Evolutionary conservation across 495 filamentous ascomycete genomes (phyloP).

Genomic region (Hypoxylon lenormandii): DNA sequence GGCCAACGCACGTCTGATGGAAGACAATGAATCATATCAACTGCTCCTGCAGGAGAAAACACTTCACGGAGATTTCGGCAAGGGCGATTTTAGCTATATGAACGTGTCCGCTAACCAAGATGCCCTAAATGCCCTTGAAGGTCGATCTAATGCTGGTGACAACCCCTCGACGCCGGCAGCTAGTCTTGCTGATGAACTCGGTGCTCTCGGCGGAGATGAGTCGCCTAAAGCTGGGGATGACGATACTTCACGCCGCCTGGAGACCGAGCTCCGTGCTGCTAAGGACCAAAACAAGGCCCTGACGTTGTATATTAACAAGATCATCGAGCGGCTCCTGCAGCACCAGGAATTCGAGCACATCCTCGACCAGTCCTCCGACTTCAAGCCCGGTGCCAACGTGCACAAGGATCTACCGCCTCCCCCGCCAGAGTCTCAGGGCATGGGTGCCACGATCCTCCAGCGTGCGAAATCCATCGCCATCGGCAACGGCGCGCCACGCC

Average conservation of each 20-base stretch:
- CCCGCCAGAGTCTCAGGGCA: slow-evolving; percentile 67
- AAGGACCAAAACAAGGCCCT: slow-evolving; percentile 97
- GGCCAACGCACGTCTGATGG: slow-evolving; percentile 94
- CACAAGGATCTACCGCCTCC: slow-evolving; percentile 91
- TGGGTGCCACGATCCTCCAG: slow-evolving; percentile 73
- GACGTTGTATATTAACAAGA: slow-evolving; percentile 96
- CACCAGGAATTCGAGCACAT: slow-evolving; percentile 95
- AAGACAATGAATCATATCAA: slow-evolving; percentile 98
- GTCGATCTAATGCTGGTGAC: slow-evolving; percentile 53
- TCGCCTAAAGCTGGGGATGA: slow-evolving; percentile 66
- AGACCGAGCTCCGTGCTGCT: slow-evolving; percentile 79
- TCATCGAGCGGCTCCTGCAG: slow-evolving; percentile 91
- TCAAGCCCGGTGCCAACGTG: slow-evolving; percentile 64
- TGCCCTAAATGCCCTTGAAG: slow-evolving; percentile 68
- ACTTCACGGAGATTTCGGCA: slow-evolving; percentile 89
- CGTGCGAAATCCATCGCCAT: slow-evolving; percentile 79
- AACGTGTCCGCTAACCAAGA: slow-evolving; percentile 65
- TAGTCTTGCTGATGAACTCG: slow-evolving; percentile 89
- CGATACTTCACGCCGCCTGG: slow-evolving; percentile 74
- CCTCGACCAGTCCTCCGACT: slow-evolving; percentile 77
- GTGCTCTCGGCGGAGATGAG: slow-evolving; percentile 57
- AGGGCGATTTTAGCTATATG: slow-evolving; percentile 82
- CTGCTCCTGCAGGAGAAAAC: slow-evolving; percentile 92
- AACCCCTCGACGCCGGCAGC: slow-evolving; percentile 64
- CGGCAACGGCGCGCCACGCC: slow-evolving; percentile 51